Conservation (phyloP, 2,329 filamentous ascomycete species). For the Clonostachys sp. region DNA sequence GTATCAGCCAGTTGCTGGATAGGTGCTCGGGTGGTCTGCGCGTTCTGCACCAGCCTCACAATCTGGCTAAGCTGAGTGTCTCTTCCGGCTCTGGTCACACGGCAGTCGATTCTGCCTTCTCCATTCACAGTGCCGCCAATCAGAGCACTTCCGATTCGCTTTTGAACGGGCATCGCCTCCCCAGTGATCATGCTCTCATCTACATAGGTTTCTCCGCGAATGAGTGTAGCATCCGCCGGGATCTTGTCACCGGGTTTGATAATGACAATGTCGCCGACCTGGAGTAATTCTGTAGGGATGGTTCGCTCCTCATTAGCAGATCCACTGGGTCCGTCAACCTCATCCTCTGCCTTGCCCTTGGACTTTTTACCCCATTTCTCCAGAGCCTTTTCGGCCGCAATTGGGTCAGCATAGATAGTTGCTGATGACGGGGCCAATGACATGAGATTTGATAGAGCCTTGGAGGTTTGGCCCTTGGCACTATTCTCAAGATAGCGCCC, state of each 20-base stretch:
- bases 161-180: slow-evolving; percentile 92
- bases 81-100: slow-evolving; percentile 85
- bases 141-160: slow-evolving; percentile 72
- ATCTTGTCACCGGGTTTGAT: slow-evolving; percentile 95
- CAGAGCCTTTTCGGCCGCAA: slow-evolving; percentile 85
- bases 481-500: slow-evolving; percentile 90
- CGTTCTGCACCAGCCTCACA: slow-evolving; percentile 95
- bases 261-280: slow-evolving; percentile 90
- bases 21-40: slow-evolving; percentile 88
- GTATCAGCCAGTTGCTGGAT: slow-evolving; percentile 91
- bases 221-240: slow-evolving; percentile 83
- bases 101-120: slow-evolving; percentile 84
- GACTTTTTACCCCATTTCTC: slow-evolving; percentile 64
- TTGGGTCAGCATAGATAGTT: slow-evolving; percentile 91
- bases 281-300: slow-evolving; percentile 92
- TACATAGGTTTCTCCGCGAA: slow-evolving; percentile 85
- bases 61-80: slow-evolving; percentile 98
- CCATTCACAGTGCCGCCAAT: slow-evolving; percentile 97
- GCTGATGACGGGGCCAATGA: slow-evolving; percentile 94
- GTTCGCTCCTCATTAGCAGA: slow-evolving; percentile 72
- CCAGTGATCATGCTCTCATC: slow-evolving; percentile 99
- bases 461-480: slow-evolving; percentile 94
- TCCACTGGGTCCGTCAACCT: slow-evolving; percentile 29
- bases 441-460: slow-evolving; percentile 90
- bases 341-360: slow-evolving; percentile 9